Percentiles rank a stretch among this genome's conserved stretches.
These are phyloP conservation scores for Puya raimondii DNA, from an alignment of 176 grass and related monocot species.

Conservation along the genomic window DNA sequence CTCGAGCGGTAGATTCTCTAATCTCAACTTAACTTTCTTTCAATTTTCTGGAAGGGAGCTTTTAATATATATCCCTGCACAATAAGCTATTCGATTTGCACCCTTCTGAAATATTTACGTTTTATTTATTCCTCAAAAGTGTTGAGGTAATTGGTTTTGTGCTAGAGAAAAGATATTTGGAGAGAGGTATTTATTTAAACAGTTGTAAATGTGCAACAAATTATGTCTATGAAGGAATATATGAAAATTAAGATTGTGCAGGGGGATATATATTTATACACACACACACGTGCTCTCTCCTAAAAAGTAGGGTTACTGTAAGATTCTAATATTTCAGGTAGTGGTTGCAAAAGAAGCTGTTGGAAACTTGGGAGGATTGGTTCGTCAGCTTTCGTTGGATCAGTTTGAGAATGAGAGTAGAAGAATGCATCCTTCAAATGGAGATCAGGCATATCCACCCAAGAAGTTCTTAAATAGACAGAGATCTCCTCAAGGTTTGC, in stretches of 20 bases:
- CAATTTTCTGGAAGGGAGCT: background rate
- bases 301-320: background rate
- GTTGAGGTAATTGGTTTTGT: too few species aligned
- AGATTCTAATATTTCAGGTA: constrained; percentile 46
- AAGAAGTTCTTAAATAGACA: constrained; percentile 83
- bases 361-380: constrained; percentile 85
- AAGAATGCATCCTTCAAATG: constrained; percentile 81
- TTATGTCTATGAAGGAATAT: too few species aligned
- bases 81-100: too few species aligned
- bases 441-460: constrained; percentile 50
- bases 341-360: constrained; percentile 95
- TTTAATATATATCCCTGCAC: too few species aligned
- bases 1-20: constrained; percentile 68
- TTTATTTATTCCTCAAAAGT: too few species aligned
- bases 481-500: constrained; percentile 85
- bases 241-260: too few species aligned
- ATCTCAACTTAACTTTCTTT: constrained; percentile 11
- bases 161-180: too few species aligned
- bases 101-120: too few species aligned
- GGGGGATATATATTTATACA: too few species aligned
- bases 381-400: constrained; percentile 88
- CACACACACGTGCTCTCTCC: too few species aligned
- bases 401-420: constrained; percentile 99
- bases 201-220: too few species aligned
- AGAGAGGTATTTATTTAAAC: too few species aligned